These are phyloP conservation scores for Pichiaceae sp. DNA, from an alignment of 1,139 yeast genomes.

Conservation along the genomic window DNA sequence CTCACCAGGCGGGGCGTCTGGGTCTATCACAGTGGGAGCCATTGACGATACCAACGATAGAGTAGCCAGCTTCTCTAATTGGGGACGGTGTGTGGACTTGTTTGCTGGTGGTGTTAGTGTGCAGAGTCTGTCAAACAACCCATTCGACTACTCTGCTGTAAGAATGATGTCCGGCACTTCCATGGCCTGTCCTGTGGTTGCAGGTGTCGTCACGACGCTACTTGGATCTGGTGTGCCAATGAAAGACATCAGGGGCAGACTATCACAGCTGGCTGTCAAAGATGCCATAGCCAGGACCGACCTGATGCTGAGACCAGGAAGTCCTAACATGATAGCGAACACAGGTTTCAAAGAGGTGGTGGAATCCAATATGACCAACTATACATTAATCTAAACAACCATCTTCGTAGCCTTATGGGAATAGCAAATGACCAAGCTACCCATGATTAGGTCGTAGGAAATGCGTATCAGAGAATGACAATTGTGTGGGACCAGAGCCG, in stretches of 20 bases:
- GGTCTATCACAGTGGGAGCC: slow-evolving; percentile 80
- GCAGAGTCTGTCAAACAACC: slow-evolving; percentile 32
- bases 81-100: slow-evolving; percentile 83
- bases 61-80: slow-evolving; percentile 71
- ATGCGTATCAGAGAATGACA: slow-evolving; percentile 22
- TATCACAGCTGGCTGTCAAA: slow-evolving; percentile 31
- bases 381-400: not conserved
- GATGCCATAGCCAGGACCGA: slow-evolving; percentile 29
- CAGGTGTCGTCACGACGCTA: slow-evolving; percentile 63
- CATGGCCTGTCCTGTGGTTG: slow-evolving; percentile 76
- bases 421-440: slow-evolving; percentile 20
- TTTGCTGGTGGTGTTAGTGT: slow-evolving; percentile 77
- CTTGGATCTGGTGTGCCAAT: slow-evolving; percentile 52
- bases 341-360: slow-evolving; percentile 12
- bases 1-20: slow-evolving; percentile 42
- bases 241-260: slow-evolving; percentile 29
- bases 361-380: not conserved
- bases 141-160: slow-evolving; percentile 21
- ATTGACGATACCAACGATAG: slow-evolving; percentile 64
- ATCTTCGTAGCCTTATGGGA: slow-evolving; percentile 21
- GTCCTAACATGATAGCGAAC: slow-evolving; percentile 21
- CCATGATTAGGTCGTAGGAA: slow-evolving; percentile 18
- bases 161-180: slow-evolving; percentile 71
- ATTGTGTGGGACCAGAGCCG: slow-evolving; percentile 10
- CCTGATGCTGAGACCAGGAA: slow-evolving; percentile 18